Evolutionary conservation across 768 basidiomycete species (phyloP), one percentile per base, ranked within the genome.

Genomic region (Porphyrellus cyaneotinctus): DNA sequence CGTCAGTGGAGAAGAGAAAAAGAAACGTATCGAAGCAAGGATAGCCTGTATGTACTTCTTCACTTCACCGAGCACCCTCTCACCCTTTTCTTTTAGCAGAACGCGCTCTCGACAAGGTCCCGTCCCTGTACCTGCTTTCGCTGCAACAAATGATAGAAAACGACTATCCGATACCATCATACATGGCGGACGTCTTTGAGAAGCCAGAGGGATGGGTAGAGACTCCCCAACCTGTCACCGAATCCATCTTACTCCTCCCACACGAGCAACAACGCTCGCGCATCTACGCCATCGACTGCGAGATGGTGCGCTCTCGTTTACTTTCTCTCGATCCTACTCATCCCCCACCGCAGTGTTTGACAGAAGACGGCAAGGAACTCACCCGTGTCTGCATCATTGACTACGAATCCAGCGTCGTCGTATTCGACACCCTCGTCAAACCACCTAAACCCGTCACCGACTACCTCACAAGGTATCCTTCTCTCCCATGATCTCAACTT

Each of bases 101-200:
- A 69, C 75, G 76, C 48, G 72, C 72, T n/a, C 77, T 79, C 57
- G 78, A 84, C 38, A 80, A 78, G 57, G 80, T 83, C 35, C 85
- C 91, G 6, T 64, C 80, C 47, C 76, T 83, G 49, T 95, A 91
- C 70, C 64, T 90, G 37, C 75, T 97, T 32, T 81, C 85, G 0
- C 69, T 84, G 22, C 84, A 90, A 54, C 88, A 95, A 65, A 95
- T 97, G 92, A 76, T 90, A 47, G 91, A 97, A 63, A 92, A 97
- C 62, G 91, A 94, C 48, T 98, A 97, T 61, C 91, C 88, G 0
- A 74, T 93, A 47, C 91, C 94, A 8, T 85, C 85, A 0, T 95
- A 95, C 62, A 78, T 93, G 72, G 81, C 86, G 6, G 84, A 88
- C 56, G 72, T 83, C 3, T 84, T 84, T 56, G 69, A 84, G 58